Conservation (phyloP, 108 stramenopile species). For the Pseudonitzschia pungens region DNA sequence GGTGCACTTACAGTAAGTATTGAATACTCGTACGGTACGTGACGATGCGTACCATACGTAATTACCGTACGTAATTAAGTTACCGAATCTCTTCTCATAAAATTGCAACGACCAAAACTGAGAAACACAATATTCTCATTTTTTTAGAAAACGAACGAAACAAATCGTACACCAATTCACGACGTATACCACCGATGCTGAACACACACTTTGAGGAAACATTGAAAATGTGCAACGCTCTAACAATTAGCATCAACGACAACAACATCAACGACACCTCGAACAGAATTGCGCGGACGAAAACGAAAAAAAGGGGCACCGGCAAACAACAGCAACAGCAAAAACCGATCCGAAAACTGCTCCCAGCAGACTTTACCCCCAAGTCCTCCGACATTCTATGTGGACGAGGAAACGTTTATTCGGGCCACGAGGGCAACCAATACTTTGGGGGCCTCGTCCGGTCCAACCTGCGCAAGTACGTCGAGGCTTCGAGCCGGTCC, state of each 20-base stretch:
- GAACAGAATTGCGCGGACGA: not conserved
- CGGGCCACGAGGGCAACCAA: constrained; percentile 18
- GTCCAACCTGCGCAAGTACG: constrained; percentile 11
- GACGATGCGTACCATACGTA: no score
- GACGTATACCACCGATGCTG: no score
- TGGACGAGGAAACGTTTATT: constrained; percentile 14
- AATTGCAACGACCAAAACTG: no score
- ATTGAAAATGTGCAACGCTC: constrained; percentile 10
- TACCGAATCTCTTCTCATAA: no score
- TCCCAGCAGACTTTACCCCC: not conserved
- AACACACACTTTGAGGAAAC: no score
- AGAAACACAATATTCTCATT: no score
- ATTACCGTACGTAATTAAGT: no score
- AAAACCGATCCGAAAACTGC: not conserved
- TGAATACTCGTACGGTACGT: no score
- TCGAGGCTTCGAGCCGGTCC: not conserved
- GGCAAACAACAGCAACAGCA: not conserved
- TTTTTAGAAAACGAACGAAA: no score
- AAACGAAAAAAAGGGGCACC: not conserved
- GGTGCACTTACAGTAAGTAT: no score
- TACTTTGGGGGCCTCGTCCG: constrained; percentile 22
- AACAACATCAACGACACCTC: not conserved
- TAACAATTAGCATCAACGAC: not conserved
- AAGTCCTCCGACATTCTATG: constrained; percentile 11
- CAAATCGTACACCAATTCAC: no score